Base-by-base conservation (phyloP, 176 grass and related monocot genomes). In the Olyra latifolia region DNA sequence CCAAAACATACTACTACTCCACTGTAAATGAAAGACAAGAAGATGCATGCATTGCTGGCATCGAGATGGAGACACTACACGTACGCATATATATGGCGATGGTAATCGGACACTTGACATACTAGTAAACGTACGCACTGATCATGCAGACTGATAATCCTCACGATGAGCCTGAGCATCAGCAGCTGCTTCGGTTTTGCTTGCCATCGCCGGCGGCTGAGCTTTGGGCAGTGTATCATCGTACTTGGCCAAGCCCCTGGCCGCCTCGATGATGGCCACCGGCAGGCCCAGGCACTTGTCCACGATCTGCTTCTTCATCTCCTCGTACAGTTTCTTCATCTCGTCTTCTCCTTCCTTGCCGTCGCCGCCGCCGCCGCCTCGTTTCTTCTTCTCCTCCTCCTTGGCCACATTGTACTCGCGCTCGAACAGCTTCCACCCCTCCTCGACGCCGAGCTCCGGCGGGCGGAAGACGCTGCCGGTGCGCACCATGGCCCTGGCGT, bases 401-500 rank as follows among this genome's bases (percentile, higher is more conserved):
- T 53, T 19, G 17, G 45, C 29, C 12, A 20, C 47, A 0, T 56
- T 8, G 77, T 53, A 52, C 5, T 64, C 64, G 15, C 81, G 71
- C 1, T 10, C 0, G 81, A 88, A 88, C 41, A 88, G 81, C 43
- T 35, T 44, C 87, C 87, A 88, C 3, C 79, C 88, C 0, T 83
- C 20, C 0, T 35, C 7, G 0, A 1, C 22, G 0, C 2, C 0
- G 4, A 90, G 83, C 52, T 0, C 2, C 3, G 66, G 66, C 13
- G 88, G 88, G 19, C 25, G 72, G 67, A 82, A 72, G 48, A 90
- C 73, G 48, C 17, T 43, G 42, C 88, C 88, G 43, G 65, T 73
- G 57, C 83, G 78, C 72, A 78, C 88, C 88, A 90, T 90, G 47
- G 4, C 17, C 49, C 67, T 78, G 43, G 78, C 88, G 11, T 86